phyloP scores from a whole-genome alignment of 1,139 yeast species.

The Saccharomyces hybrid region DNA sequence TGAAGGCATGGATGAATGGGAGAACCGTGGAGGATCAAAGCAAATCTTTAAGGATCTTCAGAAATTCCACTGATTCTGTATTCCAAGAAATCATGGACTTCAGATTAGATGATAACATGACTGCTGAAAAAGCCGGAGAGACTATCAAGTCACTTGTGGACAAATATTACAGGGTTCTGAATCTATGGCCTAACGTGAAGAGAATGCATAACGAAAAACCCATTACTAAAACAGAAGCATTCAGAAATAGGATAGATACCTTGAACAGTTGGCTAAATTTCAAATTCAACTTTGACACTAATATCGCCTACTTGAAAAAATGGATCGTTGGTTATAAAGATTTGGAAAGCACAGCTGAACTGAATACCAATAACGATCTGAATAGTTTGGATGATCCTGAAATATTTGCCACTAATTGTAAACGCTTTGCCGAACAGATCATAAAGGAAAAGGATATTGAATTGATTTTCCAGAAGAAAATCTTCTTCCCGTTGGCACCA shows the following conservation, averaged over 20 bases:
- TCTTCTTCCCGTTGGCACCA: constrained; percentile 36
- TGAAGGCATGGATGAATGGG: constrained; percentile 74
- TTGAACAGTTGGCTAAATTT: constrained; percentile 79
- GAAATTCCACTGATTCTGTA: constrained; percentile 67
- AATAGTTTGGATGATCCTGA: background rate
- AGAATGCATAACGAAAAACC: constrained; percentile 81
- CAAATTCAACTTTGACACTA: constrained; percentile 59
- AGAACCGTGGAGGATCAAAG: constrained; percentile 77
- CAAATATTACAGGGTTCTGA: constrained; percentile 61
- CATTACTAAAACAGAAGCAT: constrained; percentile 55
- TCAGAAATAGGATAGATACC: constrained; percentile 63
- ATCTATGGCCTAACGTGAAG: constrained; percentile 70
- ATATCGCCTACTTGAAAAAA: constrained; percentile 42
- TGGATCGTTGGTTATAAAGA: constrained; percentile 77
- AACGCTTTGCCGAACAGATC: constrained; percentile 75
- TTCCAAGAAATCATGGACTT: constrained; percentile 58
- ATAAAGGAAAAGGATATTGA: constrained; percentile 82
- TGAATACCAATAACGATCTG: constrained; percentile 25
- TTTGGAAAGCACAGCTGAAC: constrained; percentile 42
- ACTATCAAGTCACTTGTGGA: constrained; percentile 39
- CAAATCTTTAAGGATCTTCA: constrained; percentile 58
- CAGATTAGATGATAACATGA: constrained; percentile 15
- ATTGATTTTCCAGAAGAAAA: constrained; percentile 49
- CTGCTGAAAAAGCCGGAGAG: constrained; percentile 16
- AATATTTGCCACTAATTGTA: constrained; percentile 37